Percentiles rank a stretch among this genome's conserved stretches.
Conservation (phyloP, 495 filamentous ascomycete species). For the Alectoria sarmentosa region DNA sequence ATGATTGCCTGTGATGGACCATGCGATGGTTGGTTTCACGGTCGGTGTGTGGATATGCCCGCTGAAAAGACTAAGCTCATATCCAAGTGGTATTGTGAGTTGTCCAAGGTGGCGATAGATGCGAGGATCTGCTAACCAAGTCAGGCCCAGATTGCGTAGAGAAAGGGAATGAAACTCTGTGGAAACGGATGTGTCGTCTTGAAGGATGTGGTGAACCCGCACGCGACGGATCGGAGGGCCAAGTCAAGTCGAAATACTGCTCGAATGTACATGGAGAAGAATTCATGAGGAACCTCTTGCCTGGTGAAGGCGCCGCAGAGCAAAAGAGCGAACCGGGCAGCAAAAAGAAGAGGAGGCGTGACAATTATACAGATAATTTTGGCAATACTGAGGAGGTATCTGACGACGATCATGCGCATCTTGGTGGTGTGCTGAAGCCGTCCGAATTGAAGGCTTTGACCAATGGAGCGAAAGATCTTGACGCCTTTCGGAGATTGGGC, state of each 20-base stretch:
- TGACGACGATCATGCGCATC: conserved; percentile 29
- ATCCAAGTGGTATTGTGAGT: conserved; percentile 62
- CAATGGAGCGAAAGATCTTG: conserved; percentile 39
- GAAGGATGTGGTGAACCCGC: conserved; percentile 55
- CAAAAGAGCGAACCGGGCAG: conserved; percentile 22
- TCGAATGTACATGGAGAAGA: conserved; percentile 55
- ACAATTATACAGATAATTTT: conserved; percentile 17
- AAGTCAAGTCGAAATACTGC: conserved; percentile 59
- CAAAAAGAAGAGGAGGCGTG: conserved; percentile 16
- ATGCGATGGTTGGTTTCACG: conserved; percentile 72
- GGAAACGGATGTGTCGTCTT: conserved; percentile 63
- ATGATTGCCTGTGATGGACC: conserved; percentile 70
- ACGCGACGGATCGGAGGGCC: conserved; percentile 35
- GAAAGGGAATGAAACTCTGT: conserved; percentile 51
- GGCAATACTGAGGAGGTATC: conserved; percentile 22
- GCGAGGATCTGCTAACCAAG: background rate
- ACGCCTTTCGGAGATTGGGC: conserved; percentile 53
- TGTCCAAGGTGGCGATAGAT: background rate
- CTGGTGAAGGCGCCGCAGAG: conserved; percentile 21
- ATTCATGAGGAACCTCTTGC: conserved; percentile 45
- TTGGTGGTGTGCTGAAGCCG: conserved; percentile 49
- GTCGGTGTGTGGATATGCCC: conserved; percentile 57
- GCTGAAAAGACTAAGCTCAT: conserved; percentile 56
- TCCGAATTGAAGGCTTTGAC: conserved; percentile 51
- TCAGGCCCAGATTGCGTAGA: conserved; percentile 53